Evolutionary conservation across 2,329 filamentous ascomycete species (phyloP).

Genomic region (Fusarium incarnatum): DNA sequence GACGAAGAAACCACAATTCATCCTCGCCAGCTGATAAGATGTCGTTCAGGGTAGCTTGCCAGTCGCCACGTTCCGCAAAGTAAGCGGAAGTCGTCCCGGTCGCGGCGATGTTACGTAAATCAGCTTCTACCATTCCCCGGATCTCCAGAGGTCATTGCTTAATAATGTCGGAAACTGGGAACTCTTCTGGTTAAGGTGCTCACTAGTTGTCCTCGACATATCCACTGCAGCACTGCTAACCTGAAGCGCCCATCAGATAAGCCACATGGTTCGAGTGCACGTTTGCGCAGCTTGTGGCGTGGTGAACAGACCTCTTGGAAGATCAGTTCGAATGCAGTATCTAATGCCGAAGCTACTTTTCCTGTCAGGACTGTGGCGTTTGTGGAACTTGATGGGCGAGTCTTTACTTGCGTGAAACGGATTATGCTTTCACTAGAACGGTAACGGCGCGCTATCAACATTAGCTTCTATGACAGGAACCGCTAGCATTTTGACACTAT

Average conservation of each 20-base stretch:
- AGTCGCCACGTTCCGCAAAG: background rate
- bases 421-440: background rate
- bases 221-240: background rate
- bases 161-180: background rate
- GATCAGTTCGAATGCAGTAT: background rate
- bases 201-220: background rate
- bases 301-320: background rate
- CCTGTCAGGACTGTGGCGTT: background rate
- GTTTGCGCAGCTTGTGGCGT: background rate
- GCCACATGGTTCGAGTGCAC: background rate
- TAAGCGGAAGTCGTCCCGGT: background rate
- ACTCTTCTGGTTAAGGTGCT: background rate
- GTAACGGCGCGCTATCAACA: background rate
- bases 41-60: background rate
- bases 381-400: background rate
- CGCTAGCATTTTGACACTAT: background rate
- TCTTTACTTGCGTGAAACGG: background rate
- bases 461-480: background rate
- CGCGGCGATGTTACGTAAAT: background rate
- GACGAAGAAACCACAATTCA: background rate
- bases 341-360: background rate
- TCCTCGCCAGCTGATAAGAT: background rate
- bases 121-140: background rate
- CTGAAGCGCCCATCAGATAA: background rate
- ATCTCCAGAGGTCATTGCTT: background rate